A percentile compares a stretch with the other conserved stretches of the same genome.
These are phyloP conservation scores for Ramaria sp. DNA, from an alignment of 768 basidiomycete species.

Conservation along the genomic window DNA sequence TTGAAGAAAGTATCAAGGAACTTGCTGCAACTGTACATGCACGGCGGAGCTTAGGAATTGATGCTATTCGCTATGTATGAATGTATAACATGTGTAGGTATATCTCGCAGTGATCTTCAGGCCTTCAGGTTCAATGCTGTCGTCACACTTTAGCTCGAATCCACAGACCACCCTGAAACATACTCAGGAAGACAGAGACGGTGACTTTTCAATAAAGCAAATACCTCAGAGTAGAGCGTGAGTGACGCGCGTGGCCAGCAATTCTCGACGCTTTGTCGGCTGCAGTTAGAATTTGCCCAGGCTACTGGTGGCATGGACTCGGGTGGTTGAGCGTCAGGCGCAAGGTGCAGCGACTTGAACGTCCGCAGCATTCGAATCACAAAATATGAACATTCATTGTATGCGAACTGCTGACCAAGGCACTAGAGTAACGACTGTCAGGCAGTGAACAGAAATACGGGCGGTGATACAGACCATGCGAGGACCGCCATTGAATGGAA, in stretches of 20 bases:
- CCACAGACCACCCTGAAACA: constrained; percentile 13
- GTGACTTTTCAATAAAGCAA: not conserved
- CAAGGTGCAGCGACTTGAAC: constrained; percentile 12
- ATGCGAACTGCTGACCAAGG: constrained; percentile 16
- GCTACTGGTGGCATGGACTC: constrained; percentile 11
- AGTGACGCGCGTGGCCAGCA: constrained; percentile 13
- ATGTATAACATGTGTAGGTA: constrained; percentile 32
- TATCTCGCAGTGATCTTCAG: not conserved
- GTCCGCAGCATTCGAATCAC: constrained; percentile 16
- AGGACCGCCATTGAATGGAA: constrained; percentile 21
- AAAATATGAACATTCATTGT: constrained; percentile 17
- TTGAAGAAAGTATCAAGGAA: constrained; percentile 95
- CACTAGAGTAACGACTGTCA: constrained; percentile 3
- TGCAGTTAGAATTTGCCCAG: not conserved
- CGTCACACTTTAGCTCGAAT: constrained; percentile 3
- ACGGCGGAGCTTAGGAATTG: constrained; percentile 73
- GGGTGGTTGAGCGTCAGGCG: constrained; percentile 12
- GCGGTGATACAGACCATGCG: constrained; percentile 12
- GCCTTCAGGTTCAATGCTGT: not conserved
- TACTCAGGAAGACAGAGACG: not conserved
- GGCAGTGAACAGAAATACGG: not conserved
- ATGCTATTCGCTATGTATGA: constrained; percentile 64
- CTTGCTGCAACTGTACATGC: constrained; percentile 78
- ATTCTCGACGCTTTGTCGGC: constrained; percentile 13
- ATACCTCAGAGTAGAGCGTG: constrained; percentile 13